Percentiles rank a stretch among this genome's conserved stretches.
Conservation (phyloP, 129 eudicot species). For the Heracleum sosnowskyi region DNA sequence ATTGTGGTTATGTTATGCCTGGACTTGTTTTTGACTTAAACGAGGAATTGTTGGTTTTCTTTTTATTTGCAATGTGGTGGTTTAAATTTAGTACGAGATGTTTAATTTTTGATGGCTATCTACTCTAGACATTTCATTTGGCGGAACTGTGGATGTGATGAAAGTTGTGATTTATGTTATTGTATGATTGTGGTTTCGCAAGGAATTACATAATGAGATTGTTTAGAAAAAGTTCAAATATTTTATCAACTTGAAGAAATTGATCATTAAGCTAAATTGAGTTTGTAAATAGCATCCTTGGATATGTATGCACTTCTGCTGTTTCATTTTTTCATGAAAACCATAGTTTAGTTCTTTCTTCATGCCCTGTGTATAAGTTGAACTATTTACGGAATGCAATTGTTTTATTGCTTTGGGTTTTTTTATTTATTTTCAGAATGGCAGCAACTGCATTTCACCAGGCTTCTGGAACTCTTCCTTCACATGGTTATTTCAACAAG, state of each 20-base stretch:
- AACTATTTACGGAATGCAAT: not conserved
- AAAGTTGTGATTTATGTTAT: not conserved
- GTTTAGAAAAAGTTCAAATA: not conserved
- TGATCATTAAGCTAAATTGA: not conserved
- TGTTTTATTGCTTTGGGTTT: not conserved
- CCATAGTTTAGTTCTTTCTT: not conserved
- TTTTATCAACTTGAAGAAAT: not conserved
- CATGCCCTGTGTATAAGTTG: not conserved
- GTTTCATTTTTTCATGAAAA: not conserved
- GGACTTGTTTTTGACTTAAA: not conserved
- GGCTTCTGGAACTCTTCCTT: constrained; percentile 41
- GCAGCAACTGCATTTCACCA: constrained; percentile 62
- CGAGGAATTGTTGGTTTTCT: not conserved
- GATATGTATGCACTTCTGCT: not conserved
- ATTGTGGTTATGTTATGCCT: not conserved
- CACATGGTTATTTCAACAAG: constrained; percentile 34
- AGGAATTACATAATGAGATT: not conserved
- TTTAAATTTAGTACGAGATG: not conserved
- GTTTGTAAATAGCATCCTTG: not conserved
- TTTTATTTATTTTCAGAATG: constrained; percentile 44
- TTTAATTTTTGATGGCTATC: not conserved
- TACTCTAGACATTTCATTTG: not conserved
- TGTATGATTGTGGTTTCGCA: not conserved
- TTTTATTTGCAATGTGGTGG: not conserved
- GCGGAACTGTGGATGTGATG: not conserved